Base-by-base conservation (phyloP, 805 yeast species). In the Saturnispora kantuleensis region DNA sequence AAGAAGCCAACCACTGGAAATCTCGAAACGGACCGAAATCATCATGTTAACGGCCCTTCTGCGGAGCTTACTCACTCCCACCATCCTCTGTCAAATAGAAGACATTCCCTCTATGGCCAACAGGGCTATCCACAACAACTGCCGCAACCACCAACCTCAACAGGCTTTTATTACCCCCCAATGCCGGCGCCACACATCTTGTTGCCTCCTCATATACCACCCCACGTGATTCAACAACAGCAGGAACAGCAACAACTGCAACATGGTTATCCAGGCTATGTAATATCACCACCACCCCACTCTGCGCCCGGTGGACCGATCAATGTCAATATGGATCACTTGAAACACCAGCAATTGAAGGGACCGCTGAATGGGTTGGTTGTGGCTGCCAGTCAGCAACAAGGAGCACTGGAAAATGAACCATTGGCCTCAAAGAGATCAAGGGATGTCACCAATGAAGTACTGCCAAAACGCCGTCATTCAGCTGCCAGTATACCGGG, bases 401-500 rank as follows among this genome's bases (percentile, higher is more conserved):
- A 33, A 13, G 13, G 34, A 28, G 12, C 26, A 10, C 17, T 10
- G 29, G 16, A 13, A 18, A 11, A 15, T 34, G 28, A n/a, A 41
- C 17, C 10, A 21, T 21, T 21, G 7, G 13, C 11, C 40, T 49
- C 56, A 0, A 31, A 55, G 26, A 39, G 65, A 34, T 58, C 59
- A 46, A 47, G 63, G 33, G 60, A 56, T 36, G 38, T 55, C 8
- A 38, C 50, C 31, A 60, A 57, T 21, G 64, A 59, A n/a, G 46
- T 52, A 2, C 15, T 35, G 11, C 38, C 50, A 4, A 42, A 46
- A 10, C 55, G 65, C 36, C 56, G 65, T 45, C 64, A 60, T 42
- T 61, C 65, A 9, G 64, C 62, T 10, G 64, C 65, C 11, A 56
- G 63, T 6, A 52, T 59, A 10, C 42, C 51, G 10, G 28, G 10